Percentiles rank a stretch among this genome's conserved stretches.
phyloP scores from a whole-genome alignment of 1,284 basidiomycete species.

The Cryptococcus maquisensis region DNA sequence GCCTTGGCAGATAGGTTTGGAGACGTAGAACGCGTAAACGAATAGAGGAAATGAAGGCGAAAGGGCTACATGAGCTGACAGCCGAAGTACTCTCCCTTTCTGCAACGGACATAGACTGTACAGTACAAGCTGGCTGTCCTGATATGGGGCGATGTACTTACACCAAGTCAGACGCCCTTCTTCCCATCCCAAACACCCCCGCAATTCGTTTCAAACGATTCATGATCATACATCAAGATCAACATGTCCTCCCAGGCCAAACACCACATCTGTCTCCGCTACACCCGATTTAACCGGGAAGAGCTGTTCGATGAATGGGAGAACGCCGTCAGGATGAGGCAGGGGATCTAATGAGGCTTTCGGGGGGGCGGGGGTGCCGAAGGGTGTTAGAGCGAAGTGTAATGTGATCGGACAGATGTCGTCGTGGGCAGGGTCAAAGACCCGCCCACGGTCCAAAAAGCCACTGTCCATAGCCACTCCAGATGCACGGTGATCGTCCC shows the following conservation, averaged over 20 bases:
- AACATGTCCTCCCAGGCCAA: not conserved
- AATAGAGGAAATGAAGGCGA: not conserved
- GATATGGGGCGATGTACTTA: not conserved
- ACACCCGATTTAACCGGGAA: not conserved
- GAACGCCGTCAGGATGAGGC: constrained; percentile 1
- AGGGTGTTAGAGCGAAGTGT: not conserved
- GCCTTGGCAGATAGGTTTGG: not conserved
- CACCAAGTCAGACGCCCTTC: constrained; percentile 3
- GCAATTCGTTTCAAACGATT: not conserved
- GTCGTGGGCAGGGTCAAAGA: no score
- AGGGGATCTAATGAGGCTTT: not conserved
- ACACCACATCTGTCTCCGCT: not conserved
- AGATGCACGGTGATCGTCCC: not conserved
- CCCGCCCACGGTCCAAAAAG: not conserved
- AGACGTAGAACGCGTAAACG: not conserved
- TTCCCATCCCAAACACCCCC: constrained; percentile 6
- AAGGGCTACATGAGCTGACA: not conserved
- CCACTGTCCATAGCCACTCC: not conserved
- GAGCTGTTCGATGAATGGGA: not conserved
- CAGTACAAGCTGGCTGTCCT: no score
- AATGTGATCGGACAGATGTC: not conserved
- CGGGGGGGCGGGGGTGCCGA: not conserved
- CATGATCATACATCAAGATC: not conserved
- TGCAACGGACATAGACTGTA: not conserved
- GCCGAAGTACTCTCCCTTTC: not conserved